These are phyloP conservation scores for Ceratobasidium sp. DNA, from an alignment of 1,284 basidiomycete genomes.

Conservation along the genomic window DNA sequence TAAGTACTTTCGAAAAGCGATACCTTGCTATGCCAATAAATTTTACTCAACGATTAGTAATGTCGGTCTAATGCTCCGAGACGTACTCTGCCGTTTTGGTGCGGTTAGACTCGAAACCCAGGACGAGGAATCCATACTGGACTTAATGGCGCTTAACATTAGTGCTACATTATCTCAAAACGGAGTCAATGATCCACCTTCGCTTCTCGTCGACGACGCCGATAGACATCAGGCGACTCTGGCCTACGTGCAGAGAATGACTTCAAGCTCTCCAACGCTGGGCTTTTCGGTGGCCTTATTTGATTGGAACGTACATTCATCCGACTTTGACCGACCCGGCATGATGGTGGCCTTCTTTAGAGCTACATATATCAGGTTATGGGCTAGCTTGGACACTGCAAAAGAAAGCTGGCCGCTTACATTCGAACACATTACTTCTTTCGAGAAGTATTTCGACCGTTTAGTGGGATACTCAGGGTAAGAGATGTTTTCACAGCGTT, in stretches of 20 bases:
- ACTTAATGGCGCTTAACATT: background rate
- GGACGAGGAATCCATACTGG: background rate
- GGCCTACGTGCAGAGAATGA: background rate
- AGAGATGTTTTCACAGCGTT: too few relatives aligned
- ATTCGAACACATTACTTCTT: background rate
- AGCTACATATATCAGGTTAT: slow-evolving; percentile 1
- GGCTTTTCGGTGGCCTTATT: background rate
- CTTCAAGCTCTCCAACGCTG: background rate
- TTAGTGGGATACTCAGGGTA: too few relatives aligned
- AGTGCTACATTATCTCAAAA: background rate
- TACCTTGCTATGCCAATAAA: too few relatives aligned
- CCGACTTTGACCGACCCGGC: background rate
- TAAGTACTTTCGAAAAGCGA: too few relatives aligned
- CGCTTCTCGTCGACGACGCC: background rate
- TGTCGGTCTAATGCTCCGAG: background rate
- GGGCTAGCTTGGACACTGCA: background rate
- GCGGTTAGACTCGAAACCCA: background rate
- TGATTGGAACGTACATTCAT: background rate
- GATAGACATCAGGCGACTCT: background rate
- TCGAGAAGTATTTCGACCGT: too few relatives aligned
- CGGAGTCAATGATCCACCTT: background rate
- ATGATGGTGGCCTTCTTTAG: slow-evolving; percentile 3
- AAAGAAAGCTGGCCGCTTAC: background rate
- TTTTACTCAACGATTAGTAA: background rate
- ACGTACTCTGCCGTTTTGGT: slow-evolving; percentile 3